Percentiles rank a stretch among this genome's conserved stretches.
Evolutionary conservation across 345 rosid genomes (phyloP).

Genomic region (Stellera chamaejasme): DNA sequence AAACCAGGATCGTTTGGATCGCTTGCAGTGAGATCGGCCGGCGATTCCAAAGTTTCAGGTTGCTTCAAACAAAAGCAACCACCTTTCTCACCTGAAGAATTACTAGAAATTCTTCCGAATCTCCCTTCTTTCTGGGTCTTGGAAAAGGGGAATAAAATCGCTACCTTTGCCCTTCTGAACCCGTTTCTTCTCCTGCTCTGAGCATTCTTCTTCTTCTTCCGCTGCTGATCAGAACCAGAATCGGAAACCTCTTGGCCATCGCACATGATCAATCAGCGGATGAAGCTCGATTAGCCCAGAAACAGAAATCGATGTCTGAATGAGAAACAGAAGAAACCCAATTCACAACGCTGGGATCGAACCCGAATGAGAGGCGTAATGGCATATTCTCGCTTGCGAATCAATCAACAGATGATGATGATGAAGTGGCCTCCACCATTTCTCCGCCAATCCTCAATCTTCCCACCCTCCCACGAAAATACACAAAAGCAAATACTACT

Average conservation of each 20-base stretch:
- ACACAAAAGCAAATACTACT: no score
- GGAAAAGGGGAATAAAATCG: constrained; percentile 9
- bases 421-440: no score
- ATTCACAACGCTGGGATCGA: no score
- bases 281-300: not conserved
- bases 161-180: constrained; percentile 8
- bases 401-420: no score
- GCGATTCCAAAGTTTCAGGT: constrained; percentile 25
- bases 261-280: constrained; percentile 7
- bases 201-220: no score
- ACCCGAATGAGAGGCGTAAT: no score
- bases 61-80: constrained; percentile 25
- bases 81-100: constrained; percentile 14
- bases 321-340: no score
- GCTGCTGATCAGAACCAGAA: not conserved
- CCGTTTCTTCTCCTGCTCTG: not conserved
- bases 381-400: no score
- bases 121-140: constrained; percentile 10
- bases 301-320: no score
- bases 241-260: not conserved
- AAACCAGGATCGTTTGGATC: constrained; percentile 40
- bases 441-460: no score
- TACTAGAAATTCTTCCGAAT: constrained; percentile 1
- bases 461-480: no score
- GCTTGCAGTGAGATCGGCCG: constrained; percentile 23